phyloP scores from a whole-genome alignment of 1,139 yeast species.

The Ogataea hybrid region DNA sequence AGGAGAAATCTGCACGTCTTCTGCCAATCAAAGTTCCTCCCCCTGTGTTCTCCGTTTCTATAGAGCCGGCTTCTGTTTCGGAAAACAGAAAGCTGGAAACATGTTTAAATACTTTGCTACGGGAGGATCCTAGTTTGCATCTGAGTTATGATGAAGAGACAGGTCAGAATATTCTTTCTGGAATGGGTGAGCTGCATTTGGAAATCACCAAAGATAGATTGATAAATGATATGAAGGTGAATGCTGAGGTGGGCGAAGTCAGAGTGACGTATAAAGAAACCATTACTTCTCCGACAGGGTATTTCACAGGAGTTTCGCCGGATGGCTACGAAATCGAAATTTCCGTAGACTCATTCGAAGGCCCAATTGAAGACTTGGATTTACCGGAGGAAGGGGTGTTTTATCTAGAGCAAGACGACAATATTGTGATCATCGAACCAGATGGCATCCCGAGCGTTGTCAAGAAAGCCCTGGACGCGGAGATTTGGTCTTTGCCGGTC shows the following conservation, averaged over 20 bases:
- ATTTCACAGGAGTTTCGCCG: constrained; percentile 21
- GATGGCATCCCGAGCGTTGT: constrained; percentile 25
- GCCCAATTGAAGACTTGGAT: constrained; percentile 37
- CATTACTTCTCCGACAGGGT: constrained; percentile 30
- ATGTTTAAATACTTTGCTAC: constrained; percentile 59
- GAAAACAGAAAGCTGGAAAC: constrained; percentile 56
- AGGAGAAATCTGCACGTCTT: constrained; percentile 50
- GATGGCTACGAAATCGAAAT: constrained; percentile 36
- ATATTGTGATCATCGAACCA: constrained; percentile 30
- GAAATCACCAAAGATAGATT: constrained; percentile 84
- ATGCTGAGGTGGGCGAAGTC: constrained; percentile 74
- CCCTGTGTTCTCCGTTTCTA: constrained; percentile 83
- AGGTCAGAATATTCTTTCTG: constrained; percentile 84
- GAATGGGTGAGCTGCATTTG: constrained; percentile 95
- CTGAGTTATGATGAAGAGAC: constrained; percentile 74
- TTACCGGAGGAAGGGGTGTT: constrained; percentile 32
- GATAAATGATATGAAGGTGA: constrained; percentile 76
- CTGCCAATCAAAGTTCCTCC: constrained; percentile 87
- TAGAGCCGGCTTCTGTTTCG: constrained; percentile 82
- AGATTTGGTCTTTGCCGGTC: constrained; percentile 48
- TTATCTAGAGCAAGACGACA: constrained; percentile 35
- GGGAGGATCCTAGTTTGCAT: constrained; percentile 82
- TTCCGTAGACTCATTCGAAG: constrained; percentile 53
- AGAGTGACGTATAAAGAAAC: constrained; percentile 90
- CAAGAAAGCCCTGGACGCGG: constrained; percentile 26